phyloP scores from a whole-genome alignment of 2,329 filamentous ascomycete species.

The Botrytis fabae region DNA sequence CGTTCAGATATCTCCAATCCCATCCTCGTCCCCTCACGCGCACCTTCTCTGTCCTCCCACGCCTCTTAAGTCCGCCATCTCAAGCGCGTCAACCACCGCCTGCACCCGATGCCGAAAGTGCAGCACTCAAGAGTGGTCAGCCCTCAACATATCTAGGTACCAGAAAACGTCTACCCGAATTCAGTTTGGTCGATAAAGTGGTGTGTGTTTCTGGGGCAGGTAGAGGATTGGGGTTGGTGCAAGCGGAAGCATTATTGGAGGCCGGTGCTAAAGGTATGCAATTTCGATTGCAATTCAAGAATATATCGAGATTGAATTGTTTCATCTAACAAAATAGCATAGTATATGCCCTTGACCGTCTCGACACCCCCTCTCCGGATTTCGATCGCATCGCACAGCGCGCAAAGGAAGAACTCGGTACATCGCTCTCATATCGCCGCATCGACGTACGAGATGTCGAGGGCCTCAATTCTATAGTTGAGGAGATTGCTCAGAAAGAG shows the following conservation, averaged over 20 bases:
- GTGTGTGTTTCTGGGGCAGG: constrained; percentile 72
- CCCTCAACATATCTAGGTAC: constrained; percentile 33
- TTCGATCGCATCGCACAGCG: constrained; percentile 59
- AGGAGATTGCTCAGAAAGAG: constrained; percentile 66
- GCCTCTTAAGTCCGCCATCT: constrained; percentile 6
- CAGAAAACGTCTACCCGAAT: constrained; percentile 51
- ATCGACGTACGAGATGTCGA: constrained; percentile 77
- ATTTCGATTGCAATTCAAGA: neutral
- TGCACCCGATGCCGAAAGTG: constrained; percentile 27
- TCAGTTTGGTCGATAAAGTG: constrained; percentile 66
- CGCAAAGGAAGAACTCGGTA: constrained; percentile 49
- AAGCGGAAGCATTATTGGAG: constrained; percentile 72
- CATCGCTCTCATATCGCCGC: constrained; percentile 66
- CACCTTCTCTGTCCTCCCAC: constrained; percentile 22
- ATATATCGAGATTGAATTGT: neutral
- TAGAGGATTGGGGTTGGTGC: constrained; percentile 69
- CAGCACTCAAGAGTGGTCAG: constrained; percentile 21
- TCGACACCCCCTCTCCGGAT: constrained; percentile 51
- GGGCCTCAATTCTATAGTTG: constrained; percentile 65
- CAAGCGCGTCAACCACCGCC: constrained; percentile 24
- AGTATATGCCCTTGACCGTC: constrained; percentile 38
- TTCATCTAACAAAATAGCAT: neutral
- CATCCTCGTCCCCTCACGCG: constrained; percentile 4
- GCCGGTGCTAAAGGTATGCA: constrained; percentile 65
- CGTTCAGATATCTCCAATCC: constrained; percentile 6